Evolutionary conservation across 768 basidiomycete genomes (phyloP).

Genomic region (Gloeophyllum trabeum): DNA sequence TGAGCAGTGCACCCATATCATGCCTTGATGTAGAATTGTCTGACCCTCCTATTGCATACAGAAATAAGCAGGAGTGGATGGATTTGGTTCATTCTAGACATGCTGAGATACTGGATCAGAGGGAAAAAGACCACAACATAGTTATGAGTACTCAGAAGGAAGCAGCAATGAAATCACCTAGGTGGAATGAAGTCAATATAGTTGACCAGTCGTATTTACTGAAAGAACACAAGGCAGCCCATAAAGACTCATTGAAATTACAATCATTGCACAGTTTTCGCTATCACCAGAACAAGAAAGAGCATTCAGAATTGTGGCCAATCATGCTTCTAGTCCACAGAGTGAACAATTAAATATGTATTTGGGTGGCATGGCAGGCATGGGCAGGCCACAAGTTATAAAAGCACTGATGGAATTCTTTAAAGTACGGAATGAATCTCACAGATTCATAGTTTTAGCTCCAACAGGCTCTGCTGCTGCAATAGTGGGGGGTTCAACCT

Average conservation of each 20-base stretch:
- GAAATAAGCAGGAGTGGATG: not conserved
- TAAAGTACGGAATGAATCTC: slow-evolving; percentile 2
- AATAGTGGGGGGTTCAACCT: slow-evolving; percentile 11
- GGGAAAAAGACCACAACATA: not conserved
- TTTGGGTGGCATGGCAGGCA: slow-evolving; percentile 14
- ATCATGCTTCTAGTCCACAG: slow-evolving; percentile 2
- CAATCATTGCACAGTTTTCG: not conserved
- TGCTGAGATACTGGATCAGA: not conserved
- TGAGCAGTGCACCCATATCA: not conserved
- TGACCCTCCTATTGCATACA: not conserved
- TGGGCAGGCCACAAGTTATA: slow-evolving; percentile 12
- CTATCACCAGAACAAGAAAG: slow-evolving; percentile 3
- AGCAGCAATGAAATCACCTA: not conserved
- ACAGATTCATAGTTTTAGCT: slow-evolving; percentile 7
- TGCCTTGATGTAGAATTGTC: not conserved
- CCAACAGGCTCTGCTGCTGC: slow-evolving; percentile 11
- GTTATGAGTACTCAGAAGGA: not conserved
- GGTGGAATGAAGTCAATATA: not conserved
- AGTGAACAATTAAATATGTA: slow-evolving; percentile 10
- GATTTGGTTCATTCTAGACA: not conserved
- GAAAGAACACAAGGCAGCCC: not conserved
- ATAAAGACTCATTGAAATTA: not conserved
- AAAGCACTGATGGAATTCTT: slow-evolving; percentile 8
- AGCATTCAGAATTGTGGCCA: slow-evolving; percentile 11
- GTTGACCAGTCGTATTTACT: not conserved